A percentile compares a stretch with the other conserved stretches of the same genome.
Evolutionary conservation across 2,329 filamentous ascomycete genomes (phyloP).

Genomic region (Daldinia sp.): DNA sequence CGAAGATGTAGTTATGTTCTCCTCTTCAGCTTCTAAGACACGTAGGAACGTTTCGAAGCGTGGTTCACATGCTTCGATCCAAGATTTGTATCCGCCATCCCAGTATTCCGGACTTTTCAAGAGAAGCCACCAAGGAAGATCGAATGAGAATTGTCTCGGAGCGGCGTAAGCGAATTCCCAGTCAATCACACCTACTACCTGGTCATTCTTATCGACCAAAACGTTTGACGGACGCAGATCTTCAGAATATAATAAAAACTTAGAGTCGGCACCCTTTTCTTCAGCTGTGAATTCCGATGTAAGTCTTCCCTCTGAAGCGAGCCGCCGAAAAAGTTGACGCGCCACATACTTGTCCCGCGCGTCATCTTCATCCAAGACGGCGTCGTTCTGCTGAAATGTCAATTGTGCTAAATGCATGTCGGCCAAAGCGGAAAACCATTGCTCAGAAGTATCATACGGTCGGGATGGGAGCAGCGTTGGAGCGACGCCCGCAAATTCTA

Average conservation of each 20-base stretch:
- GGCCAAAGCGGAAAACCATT: neutral
- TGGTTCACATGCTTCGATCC: slow-evolving; percentile 43
- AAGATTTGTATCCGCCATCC: slow-evolving; percentile 48
- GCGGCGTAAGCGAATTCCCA: slow-evolving; percentile 57
- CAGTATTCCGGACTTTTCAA: slow-evolving; percentile 52
- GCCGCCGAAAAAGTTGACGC: slow-evolving; percentile 56
- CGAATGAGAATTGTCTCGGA: slow-evolving; percentile 52
- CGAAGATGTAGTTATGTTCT: slow-evolving; percentile 1
- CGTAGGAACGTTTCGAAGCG: slow-evolving; percentile 53
- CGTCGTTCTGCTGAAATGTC: slow-evolving; percentile 3
- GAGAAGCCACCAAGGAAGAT: slow-evolving; percentile 57
- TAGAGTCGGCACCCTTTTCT: slow-evolving; percentile 36
- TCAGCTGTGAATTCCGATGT: neutral
- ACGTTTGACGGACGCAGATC: slow-evolving; percentile 18
- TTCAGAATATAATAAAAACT: slow-evolving; percentile 36
- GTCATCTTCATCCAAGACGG: slow-evolving; percentile 49
- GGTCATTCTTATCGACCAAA: slow-evolving; percentile 45
- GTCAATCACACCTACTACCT: slow-evolving; percentile 54
- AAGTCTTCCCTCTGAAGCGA: slow-evolving; percentile 41
- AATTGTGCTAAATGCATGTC: neutral
- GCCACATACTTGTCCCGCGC: slow-evolving; percentile 57
- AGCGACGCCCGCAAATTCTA: neutral
- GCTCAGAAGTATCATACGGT: neutral
- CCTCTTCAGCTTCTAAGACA: slow-evolving; percentile 51
- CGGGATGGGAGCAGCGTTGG: neutral